Evolutionary conservation across 805 yeast species (phyloP).

Genomic region (Ogataea dorogensis): DNA sequence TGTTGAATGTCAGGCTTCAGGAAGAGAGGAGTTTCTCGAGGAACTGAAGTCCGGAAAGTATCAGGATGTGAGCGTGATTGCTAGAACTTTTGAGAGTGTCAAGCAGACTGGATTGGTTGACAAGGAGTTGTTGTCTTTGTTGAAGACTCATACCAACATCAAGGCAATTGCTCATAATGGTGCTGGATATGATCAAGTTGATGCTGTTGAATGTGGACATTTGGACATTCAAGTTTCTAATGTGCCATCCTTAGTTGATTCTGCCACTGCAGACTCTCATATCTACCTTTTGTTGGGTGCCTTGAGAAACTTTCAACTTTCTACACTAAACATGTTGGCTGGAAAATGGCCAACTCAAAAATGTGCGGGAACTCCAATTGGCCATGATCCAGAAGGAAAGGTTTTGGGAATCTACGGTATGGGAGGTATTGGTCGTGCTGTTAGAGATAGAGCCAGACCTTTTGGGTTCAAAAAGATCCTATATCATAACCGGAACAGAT

Average conservation of each 20-base stretch:
- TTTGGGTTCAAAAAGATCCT: conserved; percentile 72
- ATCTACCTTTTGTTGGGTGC: conserved; percentile 51
- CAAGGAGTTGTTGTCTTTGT: conserved; percentile 38
- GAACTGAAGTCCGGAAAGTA: conserved; percentile 38
- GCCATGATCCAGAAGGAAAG: conserved; percentile 74
- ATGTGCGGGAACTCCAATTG: conserved; percentile 57
- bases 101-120: conserved; percentile 42
- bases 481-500: conserved; percentile 67
- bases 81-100: conserved; percentile 42
- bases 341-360: conserved; percentile 61
- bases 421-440: conserved; percentile 88
- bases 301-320: conserved; percentile 58
- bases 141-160: conserved; percentile 36
- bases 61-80: conserved; percentile 38
- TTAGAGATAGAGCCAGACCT: conserved; percentile 66
- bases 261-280: conserved; percentile 58
- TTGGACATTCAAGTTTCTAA: conserved; percentile 48
- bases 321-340: conserved; percentile 49
- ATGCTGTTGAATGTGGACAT: conserved; percentile 40
- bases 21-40: conserved; percentile 40
- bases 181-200: conserved; percentile 59
- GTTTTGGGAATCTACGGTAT: conserved; percentile 79
- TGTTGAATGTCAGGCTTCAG: conserved; percentile 41
- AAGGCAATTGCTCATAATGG: conserved; percentile 49
- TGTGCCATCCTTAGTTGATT: conserved; percentile 52